Evolutionary conservation across 306 rosid species (phyloP), one percentile per base, ranked within the genome.

Genomic region (Coriaria nepalensis): DNA sequence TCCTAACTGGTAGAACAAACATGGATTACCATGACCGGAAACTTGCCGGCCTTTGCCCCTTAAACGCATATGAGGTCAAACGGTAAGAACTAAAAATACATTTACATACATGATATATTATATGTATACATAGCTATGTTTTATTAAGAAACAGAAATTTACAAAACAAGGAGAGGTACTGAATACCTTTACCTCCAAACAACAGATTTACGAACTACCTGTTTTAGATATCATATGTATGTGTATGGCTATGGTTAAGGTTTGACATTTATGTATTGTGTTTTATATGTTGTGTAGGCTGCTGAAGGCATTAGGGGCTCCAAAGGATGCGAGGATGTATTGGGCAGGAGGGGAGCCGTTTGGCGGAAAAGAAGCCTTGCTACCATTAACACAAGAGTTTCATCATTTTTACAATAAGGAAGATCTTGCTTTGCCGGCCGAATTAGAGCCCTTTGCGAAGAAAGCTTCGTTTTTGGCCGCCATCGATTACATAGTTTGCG

Each of bases 331-430:
- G 4, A 79, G 76, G 64, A 77, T 90, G 61, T 90, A 75, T 62
- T 90, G 98, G 98, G 98, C 98, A 33, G 98, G 98, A 49, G 96
- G 98, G 39, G 54, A 77, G 58, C 98, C 98, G 12, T 63, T 90
- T 12, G 98, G 94, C 9, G 98, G 95, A 50, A 82, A 75, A 61
- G 94, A 79, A 67, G 94, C 98, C 9, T 71, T 90, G 74, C 67
- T 55, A 56, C 96, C 94, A 13, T 65, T 90, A 49, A 56, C 64
- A 13, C 59, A 56, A 35, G 87, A 77, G 53, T 90, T 81, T 58
- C 71, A 87, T 6, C 49, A 79, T 50, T 69, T 90, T 68, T 85
- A 71, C 71, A 79, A 63, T 8, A 90, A 90, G 68, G 94, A 85
- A 67, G 93, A 79, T 65, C 85, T 90, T 43, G 85, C 93, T 59